Base-by-base conservation (phyloP, 2,329 filamentous ascomycete genomes). In the Fusarium longipes region DNA sequence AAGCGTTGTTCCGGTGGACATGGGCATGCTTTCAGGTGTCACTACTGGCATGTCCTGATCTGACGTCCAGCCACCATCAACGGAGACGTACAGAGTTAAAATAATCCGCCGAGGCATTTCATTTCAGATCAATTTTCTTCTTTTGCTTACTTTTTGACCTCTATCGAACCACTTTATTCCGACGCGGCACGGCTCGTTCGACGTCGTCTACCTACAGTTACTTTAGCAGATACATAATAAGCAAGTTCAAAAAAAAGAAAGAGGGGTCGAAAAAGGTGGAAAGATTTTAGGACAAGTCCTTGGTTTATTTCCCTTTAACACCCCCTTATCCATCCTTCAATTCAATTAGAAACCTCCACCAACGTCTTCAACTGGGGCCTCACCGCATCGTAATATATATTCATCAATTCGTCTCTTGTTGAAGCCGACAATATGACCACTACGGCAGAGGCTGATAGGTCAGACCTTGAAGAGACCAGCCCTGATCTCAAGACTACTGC, bases 151-250 rank as follows among this genome's bases (percentile, higher is more conserved):
- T 27, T 47, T 22, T 35, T 33, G 8, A 24, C 18, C 24, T 5
- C 18, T 33, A 8, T 51, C 33, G 29, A 36, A 54, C 51, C 55
- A 61, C 47, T 51, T 67, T 68, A 51, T 62, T 53, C 39, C 55
- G 29, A 29, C 22, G 22, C 58, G 30, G 60, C 18, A 51, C 48
- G 27, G 57, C 49, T 48, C 40, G 36, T 36, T 52, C 33, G 35
- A n/a, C 24, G 39, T 2, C 6, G 11, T 2, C 17, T 18, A n/a
- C 35, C 1, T 38, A 27, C n/a, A n/a, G n/a, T n/a, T n/a, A n/a
- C n/a, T n/a, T n/a, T n/a, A n/a, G n/a, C n/a, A n/a, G n/a, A n/a
- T 25, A 43, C 18, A 43, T n/a, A 40, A 40, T 29, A 43, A 43
- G 24, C 40, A 43, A 14, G 17, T 29, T 43, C n/a, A n/a, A n/a